Percentiles rank a stretch among this genome's conserved stretches.
Conservation (phyloP, 306 rosid species). For the Rosa chinensis region DNA sequence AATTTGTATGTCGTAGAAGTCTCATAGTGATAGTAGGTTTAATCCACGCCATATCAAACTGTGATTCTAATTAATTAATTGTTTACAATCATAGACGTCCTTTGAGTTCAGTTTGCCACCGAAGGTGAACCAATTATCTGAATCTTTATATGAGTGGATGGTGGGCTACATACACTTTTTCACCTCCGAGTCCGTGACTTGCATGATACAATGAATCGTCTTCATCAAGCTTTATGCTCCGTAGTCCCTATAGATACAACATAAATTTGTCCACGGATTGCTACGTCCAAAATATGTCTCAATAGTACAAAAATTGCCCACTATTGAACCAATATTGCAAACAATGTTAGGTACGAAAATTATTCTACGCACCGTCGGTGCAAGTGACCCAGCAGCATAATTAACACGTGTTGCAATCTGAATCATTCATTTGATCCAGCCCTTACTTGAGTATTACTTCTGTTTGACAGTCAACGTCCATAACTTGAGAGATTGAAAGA, state of each 20-base stretch:
- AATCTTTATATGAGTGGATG: constrained; percentile 17
- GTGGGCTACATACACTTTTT: not conserved
- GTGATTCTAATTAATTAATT: not conserved
- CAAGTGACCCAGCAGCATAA: too few relatives aligned
- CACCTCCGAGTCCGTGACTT: constrained; percentile 28
- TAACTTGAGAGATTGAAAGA: too few relatives aligned
- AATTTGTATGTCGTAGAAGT: not conserved
- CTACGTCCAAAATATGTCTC: not conserved
- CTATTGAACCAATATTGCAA: not conserved
- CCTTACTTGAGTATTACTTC: too few relatives aligned
- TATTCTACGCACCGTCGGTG: too few relatives aligned
- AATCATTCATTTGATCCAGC: too few relatives aligned
- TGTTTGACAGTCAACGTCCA: too few relatives aligned
- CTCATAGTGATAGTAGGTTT: not conserved
- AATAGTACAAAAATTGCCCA: not conserved
- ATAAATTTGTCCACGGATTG: not conserved
- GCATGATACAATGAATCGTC: constrained; percentile 5
- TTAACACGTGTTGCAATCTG: too few relatives aligned
- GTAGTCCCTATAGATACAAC: not conserved
- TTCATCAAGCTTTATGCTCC: not conserved
- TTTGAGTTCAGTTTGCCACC: not conserved
- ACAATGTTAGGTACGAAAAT: too few relatives aligned
- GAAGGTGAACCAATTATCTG: not conserved
- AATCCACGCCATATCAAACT: not conserved
- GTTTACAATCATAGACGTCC: not conserved